Evolutionary conservation across 169 alveolate species (phyloP), one percentile per base, ranked within the genome.

Genomic region (Babesia ovata): DNA sequence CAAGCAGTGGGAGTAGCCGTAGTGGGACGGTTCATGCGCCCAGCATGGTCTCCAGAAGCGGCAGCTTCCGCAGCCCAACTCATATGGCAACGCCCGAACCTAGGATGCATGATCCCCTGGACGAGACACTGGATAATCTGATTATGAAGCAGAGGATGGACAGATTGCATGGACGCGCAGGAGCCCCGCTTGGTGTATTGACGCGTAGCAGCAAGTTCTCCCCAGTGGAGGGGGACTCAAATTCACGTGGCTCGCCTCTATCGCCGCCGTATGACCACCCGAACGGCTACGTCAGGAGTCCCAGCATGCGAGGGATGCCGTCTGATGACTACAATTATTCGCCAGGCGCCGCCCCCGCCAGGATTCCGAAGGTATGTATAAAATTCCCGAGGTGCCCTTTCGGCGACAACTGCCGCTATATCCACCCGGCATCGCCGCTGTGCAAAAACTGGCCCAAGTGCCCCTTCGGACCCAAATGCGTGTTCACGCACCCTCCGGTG

Each of bases 401-500:
- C 50, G 90, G 90, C 11, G 83, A 75, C 36, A 58, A 50, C n/a
- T 83, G 90, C 59, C 63, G 82, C n/a, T 83, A 66, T 26, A 39
- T 83, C 22, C 90, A 83, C 71, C 85, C 86, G 24, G 42, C 53
- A 60, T 21, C 36, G 21, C 29, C 56, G 16, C 22, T 53, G 45
- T 83, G 90, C 73, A 73, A 75, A 48, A 36, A 83, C 70, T 83
- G 79, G 86, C 90, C 90, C 54, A 65, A 73, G 24, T 83, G 90
- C 26, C 10, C 84, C 39, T 83, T 63, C 59, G 90, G 90, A 29
- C 63, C 63, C 22, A 75, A 83, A 28, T 83, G 90, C 77, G 86
- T 81, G n/a, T 83, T 56, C 67, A 45, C 45, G 17, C 90, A 83
- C 70, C 90, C 90, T 0, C 73, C 66, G 58, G 75, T 74, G n/a